Percentiles rank a stretch among this genome's conserved stretches.
Conservation (phyloP, 1,284 basidiomycete species). For the Tausonia pullulans region DNA sequence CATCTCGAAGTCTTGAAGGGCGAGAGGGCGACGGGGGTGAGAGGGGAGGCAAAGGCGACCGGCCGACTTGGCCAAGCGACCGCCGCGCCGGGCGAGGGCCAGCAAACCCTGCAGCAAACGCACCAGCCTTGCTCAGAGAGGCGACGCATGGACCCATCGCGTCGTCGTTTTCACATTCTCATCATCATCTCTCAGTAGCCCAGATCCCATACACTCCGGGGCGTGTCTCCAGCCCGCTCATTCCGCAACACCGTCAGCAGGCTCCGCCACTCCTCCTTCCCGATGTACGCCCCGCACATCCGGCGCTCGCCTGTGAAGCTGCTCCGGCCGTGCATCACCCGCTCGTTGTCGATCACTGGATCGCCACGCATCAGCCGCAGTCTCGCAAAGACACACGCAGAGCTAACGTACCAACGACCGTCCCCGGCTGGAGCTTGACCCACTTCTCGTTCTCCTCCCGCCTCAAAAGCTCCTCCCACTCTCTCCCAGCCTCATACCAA, state of each 20-base stretch:
- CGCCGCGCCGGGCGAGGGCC: no score
- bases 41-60: not conserved
- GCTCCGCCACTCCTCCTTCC: constrained; percentile 63
- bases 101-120: no score
- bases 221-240: not conserved
- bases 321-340: constrained; percentile 86
- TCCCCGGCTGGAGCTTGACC: constrained; percentile 77
- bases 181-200: no score
- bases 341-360: constrained; percentile 81
- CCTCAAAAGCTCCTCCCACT: constrained; percentile 66
- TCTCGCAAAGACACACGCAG: not conserved
- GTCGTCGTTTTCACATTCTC: no score
- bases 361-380: not conserved
- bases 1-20: not conserved
- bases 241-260: constrained; percentile 1
- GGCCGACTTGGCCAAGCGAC: no score
- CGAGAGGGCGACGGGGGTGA: not conserved
- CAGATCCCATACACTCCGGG: no score
- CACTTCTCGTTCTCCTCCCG: constrained; percentile 80
- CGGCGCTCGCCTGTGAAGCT: constrained; percentile 75
- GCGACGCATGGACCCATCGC: no score
- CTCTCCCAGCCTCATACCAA: constrained; percentile 75
- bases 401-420: constrained; percentile 56
- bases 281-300: constrained; percentile 93
- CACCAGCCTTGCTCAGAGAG: no score